Conservation (phyloP, 2,329 filamentous ascomycete species). For the Periconia sp. region DNA sequence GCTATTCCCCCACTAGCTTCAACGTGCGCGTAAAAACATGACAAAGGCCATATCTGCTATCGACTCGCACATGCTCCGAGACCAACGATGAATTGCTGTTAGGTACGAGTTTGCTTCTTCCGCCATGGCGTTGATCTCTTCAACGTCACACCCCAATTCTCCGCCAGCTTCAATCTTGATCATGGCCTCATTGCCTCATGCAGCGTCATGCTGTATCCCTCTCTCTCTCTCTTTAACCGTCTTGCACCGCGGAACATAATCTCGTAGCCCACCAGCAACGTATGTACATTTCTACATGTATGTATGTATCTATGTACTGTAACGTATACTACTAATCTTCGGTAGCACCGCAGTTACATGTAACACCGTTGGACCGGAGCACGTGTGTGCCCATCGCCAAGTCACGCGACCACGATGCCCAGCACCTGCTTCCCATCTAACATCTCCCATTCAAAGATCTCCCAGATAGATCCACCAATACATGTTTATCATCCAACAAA, state of each 20-base stretch:
- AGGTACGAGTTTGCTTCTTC: conserved; percentile 31
- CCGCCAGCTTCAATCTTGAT: background rate
- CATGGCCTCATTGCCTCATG: background rate
- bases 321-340: no score
- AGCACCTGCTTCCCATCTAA: background rate
- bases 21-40: conserved; percentile 39
- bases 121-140: background rate
- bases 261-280: no score
- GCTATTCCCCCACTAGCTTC: conserved; percentile 24
- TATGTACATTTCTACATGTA: no score
- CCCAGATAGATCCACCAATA: no score
- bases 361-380: background rate
- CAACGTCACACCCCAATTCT: background rate
- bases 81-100: conserved; percentile 40
- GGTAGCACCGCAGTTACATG: background rate
- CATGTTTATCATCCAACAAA: no score
- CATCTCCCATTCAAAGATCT: no score
- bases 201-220: background rate
- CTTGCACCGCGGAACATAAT: no score
- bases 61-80: conserved; percentile 15
- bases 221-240: no score
- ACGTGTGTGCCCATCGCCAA: background rate
- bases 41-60: conserved; percentile 21
- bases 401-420: background rate
- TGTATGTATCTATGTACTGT: no score